These are phyloP conservation scores for Yamadazyma blattariae DNA, from an alignment of 1,139 yeast species.

Conservation along the genomic window DNA sequence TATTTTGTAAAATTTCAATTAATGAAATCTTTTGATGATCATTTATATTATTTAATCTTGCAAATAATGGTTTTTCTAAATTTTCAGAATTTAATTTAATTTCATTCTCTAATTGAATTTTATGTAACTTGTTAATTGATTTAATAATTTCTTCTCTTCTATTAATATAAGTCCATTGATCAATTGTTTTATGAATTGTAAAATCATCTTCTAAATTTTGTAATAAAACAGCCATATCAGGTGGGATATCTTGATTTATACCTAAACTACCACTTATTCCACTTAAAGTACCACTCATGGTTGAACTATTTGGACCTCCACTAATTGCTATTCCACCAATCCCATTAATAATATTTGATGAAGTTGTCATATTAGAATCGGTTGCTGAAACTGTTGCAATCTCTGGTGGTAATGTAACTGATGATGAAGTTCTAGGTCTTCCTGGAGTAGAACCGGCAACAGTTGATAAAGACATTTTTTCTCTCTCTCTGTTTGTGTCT, in stretches of 20 bases:
- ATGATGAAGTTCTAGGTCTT: constrained; percentile 17
- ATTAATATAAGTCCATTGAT: constrained; percentile 50
- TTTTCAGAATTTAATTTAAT: constrained; percentile 38
- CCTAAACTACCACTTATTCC: constrained; percentile 1
- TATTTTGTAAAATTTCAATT: constrained; percentile 66
- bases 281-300: constrained; percentile 8
- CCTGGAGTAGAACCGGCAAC: constrained; percentile 18
- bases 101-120: constrained; percentile 27
- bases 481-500: too few relatives aligned
- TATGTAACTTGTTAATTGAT: constrained; percentile 34
- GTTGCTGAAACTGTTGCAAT: constrained; percentile 25
- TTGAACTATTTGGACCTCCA: constrained; percentile 9
- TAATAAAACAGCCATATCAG: constrained; percentile 43
- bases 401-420: constrained; percentile 18
- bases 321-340: too few relatives aligned
- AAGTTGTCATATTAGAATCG: constrained; percentile 19
- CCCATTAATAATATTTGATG: constrained; percentile 11
- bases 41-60: constrained; percentile 22
- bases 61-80: constrained; percentile 55
- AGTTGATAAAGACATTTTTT: constrained; percentile 14
- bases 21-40: constrained; percentile 36
- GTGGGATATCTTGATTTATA: constrained; percentile 38
- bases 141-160: constrained; percentile 46
- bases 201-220: constrained; percentile 46
- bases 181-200: constrained; percentile 38